A percentile compares a stretch with the other conserved stretches of the same genome.
Evolutionary conservation across 805 yeast genomes (phyloP).

Genomic region (Candida berthetii): DNA sequence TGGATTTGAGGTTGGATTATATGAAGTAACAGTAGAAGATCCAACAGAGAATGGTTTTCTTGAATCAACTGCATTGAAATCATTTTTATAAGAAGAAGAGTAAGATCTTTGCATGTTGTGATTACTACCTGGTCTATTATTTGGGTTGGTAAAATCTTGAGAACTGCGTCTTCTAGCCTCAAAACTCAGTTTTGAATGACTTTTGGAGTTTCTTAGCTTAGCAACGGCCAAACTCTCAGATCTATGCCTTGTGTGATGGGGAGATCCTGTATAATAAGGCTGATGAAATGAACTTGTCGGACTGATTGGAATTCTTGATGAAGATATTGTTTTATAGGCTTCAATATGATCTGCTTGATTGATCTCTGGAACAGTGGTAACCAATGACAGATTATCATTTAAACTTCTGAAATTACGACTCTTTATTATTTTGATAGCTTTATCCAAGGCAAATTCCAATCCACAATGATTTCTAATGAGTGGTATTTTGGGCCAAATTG

Average conservation of each 20-base stretch:
- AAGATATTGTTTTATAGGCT: background rate
- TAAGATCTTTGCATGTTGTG: no score
- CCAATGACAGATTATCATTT: constrained; percentile 12
- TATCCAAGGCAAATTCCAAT: constrained; percentile 81
- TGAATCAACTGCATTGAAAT: no score
- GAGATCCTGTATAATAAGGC: no score
- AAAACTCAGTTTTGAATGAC: constrained; percentile 12
- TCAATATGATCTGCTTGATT: no score
- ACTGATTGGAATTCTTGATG: background rate
- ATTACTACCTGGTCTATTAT: no score
- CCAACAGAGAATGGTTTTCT: no score
- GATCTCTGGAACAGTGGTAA: no score
- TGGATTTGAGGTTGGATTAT: no score
- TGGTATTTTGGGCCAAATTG: constrained; percentile 91
- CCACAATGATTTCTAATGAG: constrained; percentile 86
- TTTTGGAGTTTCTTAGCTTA: constrained; percentile 9
- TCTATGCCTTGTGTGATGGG: constrained; percentile 17
- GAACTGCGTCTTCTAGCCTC: background rate
- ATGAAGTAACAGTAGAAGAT: no score
- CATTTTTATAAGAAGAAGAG: no score
- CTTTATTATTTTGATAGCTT: constrained; percentile 62
- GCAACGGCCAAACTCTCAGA: constrained; percentile 17
- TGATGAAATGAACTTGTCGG: no score
- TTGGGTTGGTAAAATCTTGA: background rate
- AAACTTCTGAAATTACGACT: constrained; percentile 47